Evolutionary conservation across 768 basidiomycete species (phyloP).

Genomic region (Termitomyces sp.): DNA sequence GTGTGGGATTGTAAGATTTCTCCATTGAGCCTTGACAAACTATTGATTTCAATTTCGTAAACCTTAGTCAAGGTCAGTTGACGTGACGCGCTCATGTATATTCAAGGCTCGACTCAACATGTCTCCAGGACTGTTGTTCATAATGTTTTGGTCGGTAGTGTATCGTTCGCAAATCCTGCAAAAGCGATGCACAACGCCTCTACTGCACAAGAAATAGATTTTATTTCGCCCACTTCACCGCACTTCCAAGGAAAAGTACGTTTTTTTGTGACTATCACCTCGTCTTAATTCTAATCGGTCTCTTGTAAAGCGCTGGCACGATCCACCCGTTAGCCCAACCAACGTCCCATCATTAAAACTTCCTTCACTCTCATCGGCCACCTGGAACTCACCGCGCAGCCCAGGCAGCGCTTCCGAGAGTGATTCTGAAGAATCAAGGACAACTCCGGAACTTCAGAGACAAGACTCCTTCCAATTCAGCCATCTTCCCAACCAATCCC

Average conservation of each 20-base stretch:
- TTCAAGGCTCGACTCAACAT: neutral
- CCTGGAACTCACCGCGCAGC: slow-evolving; percentile 21
- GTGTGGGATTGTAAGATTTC: slow-evolving; percentile 62
- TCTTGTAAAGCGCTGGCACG: slow-evolving; percentile 58
- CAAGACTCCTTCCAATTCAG: slow-evolving; percentile 45
- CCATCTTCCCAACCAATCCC: slow-evolving; percentile 65
- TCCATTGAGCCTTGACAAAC: neutral
- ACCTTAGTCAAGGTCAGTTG: slow-evolving; percentile 18
- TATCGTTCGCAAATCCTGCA: slow-evolving; percentile 73
- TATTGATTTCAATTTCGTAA: neutral
- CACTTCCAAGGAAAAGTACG: slow-evolving; percentile 52
- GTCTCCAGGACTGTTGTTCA: slow-evolving; percentile 60
- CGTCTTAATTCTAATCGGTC: neutral
- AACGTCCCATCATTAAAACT: slow-evolving; percentile 33
- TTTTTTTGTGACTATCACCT: slow-evolving; percentile 1
- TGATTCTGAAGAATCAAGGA: slow-evolving; percentile 14
- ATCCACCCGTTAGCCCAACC: slow-evolving; percentile 61
- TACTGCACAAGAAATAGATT: slow-evolving; percentile 77
- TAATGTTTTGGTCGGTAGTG: slow-evolving; percentile 72
- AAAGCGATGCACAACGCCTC: slow-evolving; percentile 80
- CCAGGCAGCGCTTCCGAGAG: slow-evolving; percentile 11
- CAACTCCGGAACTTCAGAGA: slow-evolving; percentile 17
- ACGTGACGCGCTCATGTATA: neutral
- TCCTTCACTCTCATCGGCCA: slow-evolving; percentile 26
- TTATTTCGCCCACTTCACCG: slow-evolving; percentile 57